A percentile compares a stretch with the other conserved stretches of the same genome.
Conservation (phyloP, 306 rosid species). For the Crataegus laevigata region DNA sequence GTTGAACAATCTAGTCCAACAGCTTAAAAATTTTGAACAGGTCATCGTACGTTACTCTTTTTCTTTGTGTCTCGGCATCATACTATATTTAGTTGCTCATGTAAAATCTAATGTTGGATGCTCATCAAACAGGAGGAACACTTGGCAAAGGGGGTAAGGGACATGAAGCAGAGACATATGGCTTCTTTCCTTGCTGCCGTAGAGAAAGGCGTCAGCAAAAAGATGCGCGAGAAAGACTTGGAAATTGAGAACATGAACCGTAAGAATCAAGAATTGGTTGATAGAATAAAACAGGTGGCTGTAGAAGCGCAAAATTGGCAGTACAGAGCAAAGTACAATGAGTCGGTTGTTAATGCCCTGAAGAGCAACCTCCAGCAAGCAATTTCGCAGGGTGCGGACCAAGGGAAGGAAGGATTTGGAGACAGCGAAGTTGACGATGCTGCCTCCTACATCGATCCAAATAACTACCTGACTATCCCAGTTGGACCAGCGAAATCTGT, state of each 20-base stretch:
- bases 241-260: conserved; percentile 73
- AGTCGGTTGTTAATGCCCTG: conserved; percentile 69
- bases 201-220: conserved; percentile 62
- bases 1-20: neutral
- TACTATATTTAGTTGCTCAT: neutral
- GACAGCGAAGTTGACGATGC: conserved; percentile 86
- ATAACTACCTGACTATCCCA: conserved; percentile 40
- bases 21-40: neutral
- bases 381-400: conserved; percentile 76
- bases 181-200: conserved; percentile 54
- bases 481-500: conserved; percentile 22
- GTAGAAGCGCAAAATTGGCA: conserved; percentile 85
- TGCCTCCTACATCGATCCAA: conserved; percentile 55
- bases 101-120: conserved; percentile 4
- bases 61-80: neutral
- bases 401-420: conserved; percentile 90
- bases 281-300: conserved; percentile 77
- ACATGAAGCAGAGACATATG: conserved; percentile 69
- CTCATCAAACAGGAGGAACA: conserved; percentile 58
- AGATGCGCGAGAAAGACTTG: conserved; percentile 59
- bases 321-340: conserved; percentile 71
- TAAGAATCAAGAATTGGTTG: conserved; percentile 63
- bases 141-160: conserved; percentile 68
- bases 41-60: neutral
- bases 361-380: conserved; percentile 80